phyloP scores from a whole-genome alignment of 2,329 filamentous ascomycete species.

The Talaromyces verruculosus region DNA sequence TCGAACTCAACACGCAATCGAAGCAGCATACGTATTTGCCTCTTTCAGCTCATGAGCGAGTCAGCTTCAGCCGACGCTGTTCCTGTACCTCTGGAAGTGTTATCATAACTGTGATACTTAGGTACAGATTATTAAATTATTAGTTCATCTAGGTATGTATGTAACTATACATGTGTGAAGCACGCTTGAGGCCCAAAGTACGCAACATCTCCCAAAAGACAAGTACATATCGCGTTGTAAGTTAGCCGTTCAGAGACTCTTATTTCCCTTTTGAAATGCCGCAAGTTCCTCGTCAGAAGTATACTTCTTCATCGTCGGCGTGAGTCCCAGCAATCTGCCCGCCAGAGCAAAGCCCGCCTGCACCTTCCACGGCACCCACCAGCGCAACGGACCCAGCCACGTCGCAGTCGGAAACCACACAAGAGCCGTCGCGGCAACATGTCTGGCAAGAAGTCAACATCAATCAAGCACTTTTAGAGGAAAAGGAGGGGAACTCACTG shows the following conservation, averaged over 20 bases:
- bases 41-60: too few species aligned
- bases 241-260: not conserved
- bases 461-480: not conserved
- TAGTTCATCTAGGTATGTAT: too few species aligned
- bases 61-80: too few species aligned
- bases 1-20: too few species aligned
- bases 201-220: not conserved
- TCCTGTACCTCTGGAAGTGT: too few species aligned
- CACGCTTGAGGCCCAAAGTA: not conserved
- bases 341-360: constrained; percentile 2
- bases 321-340: constrained; percentile 9
- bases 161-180: too few species aligned
- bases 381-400: constrained; percentile 10
- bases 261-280: not conserved
- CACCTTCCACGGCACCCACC: constrained; percentile 14
- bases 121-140: too few species aligned
- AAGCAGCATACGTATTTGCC: too few species aligned
- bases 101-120: too few species aligned
- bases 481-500: not conserved
- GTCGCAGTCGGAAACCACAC: constrained; percentile 11
- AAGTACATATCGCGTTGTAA: not conserved
- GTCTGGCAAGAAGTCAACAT: not conserved
- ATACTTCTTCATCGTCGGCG: constrained; percentile 10
- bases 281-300: constrained; percentile 14
- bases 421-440: constrained; percentile 1